Conservation (phyloP, 768 basidiomycete species). For the Suillus paluster region DNA sequence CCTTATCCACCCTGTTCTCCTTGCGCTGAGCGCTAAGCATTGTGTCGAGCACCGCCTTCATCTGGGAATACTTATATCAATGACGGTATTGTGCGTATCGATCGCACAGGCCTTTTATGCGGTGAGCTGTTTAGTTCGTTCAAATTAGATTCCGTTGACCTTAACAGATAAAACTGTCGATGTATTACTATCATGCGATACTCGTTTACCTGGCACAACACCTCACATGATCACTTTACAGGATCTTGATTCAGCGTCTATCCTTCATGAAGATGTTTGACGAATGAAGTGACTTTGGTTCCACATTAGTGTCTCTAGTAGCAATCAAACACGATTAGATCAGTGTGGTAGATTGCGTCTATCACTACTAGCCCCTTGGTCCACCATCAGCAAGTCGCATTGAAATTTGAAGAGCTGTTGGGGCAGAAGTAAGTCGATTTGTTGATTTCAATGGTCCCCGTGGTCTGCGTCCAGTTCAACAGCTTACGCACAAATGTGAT, state of each 20-base stretch:
- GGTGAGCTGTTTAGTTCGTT: no score
- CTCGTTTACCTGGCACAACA: conserved; percentile 17
- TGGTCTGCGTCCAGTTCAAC: conserved; percentile 1
- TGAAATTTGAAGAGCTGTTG: background rate
- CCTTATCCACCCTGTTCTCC: no score
- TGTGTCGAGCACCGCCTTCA: no score
- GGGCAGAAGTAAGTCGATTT: conserved; percentile 2
- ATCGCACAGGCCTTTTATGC: no score
- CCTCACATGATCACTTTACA: conserved; percentile 14
- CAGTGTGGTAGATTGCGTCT: background rate
- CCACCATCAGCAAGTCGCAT: background rate
- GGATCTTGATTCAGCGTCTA: conserved; percentile 6
- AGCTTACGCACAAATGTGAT: background rate
- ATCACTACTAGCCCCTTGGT: background rate
- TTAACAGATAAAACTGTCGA: no score
- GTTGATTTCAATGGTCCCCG: background rate
- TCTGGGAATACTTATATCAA: no score
- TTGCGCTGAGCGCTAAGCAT: no score
- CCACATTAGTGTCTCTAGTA: conserved; percentile 3
- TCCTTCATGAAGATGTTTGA: conserved; percentile 7
- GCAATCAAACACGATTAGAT: conserved; percentile 2
- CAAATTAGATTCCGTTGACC: no score
- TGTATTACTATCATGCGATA: background rate
- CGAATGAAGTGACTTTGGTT: conserved; percentile 10
- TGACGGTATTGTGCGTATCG: no score